These are phyloP conservation scores for Daldinia vernicosa DNA, from an alignment of 495 filamentous ascomycete species.

Conservation along the genomic window DNA sequence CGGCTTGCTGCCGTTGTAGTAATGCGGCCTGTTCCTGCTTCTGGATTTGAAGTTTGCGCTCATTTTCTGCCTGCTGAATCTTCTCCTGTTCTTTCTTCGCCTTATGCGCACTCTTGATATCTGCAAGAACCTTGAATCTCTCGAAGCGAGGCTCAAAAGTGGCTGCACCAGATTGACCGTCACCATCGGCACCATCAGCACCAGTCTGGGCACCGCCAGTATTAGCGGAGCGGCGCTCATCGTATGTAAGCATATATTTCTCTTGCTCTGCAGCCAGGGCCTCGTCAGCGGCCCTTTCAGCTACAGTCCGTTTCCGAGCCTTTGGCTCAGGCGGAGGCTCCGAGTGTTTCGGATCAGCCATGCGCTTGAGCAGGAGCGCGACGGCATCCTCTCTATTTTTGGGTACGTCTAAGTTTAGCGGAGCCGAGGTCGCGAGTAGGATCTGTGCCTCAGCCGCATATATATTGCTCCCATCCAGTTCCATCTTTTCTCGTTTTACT, in stretches of 20 bases:
- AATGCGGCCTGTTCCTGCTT: conserved; percentile 49
- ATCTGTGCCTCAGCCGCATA: conserved; percentile 76
- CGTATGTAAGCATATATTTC: conserved; percentile 90
- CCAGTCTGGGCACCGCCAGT: conserved; percentile 63
- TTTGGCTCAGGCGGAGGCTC: conserved; percentile 83
- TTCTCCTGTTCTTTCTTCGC: conserved; percentile 74
- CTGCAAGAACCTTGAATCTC: conserved; percentile 86
- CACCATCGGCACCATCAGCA: conserved; percentile 71
- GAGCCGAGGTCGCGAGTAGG: conserved; percentile 72
- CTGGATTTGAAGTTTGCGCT: conserved; percentile 66
- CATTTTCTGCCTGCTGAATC: conserved; percentile 68
- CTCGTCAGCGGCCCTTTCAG: conserved; percentile 93
- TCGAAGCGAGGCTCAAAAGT: conserved; percentile 89
- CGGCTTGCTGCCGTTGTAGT: conserved; percentile 45
- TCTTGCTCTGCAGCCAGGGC: conserved; percentile 88
- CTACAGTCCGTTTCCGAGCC: conserved; percentile 89
- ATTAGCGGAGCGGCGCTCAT: conserved; percentile 77
- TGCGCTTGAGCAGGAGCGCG: conserved; percentile 66
- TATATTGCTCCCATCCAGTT: conserved; percentile 76
- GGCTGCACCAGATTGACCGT: conserved; percentile 73
- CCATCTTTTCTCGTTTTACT: conserved; percentile 72
- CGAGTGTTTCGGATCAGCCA: conserved; percentile 79
- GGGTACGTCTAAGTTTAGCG: conserved; percentile 79
- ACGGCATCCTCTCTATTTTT: conserved; percentile 72
- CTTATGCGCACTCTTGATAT: conserved; percentile 79